Evolutionary conservation across 306 rosid species (phyloP).

Genomic region (Pterocarpus macrocarpus): DNA sequence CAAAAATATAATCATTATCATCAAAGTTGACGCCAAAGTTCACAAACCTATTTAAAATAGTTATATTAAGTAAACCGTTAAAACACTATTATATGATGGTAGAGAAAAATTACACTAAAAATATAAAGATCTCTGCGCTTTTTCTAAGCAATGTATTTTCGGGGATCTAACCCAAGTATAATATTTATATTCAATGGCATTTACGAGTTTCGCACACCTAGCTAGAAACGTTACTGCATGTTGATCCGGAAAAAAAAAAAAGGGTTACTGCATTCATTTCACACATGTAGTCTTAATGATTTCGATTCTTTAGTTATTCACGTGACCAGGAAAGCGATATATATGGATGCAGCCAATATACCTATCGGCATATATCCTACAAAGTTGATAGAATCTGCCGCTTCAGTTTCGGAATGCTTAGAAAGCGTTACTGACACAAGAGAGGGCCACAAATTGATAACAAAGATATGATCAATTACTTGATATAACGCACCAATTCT

Average conservation of each 20-base stretch:
- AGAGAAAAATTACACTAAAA: neutral
- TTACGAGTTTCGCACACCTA: neutral
- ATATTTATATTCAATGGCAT: conserved; percentile 7
- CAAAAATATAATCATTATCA: neutral
- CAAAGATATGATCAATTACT: neutral
- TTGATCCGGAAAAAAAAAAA: no score
- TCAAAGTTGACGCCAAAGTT: neutral
- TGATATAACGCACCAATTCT: neutral
- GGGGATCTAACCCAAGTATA: neutral
- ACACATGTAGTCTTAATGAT: neutral
- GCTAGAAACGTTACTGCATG: neutral
- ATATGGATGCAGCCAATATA: conserved; percentile 1
- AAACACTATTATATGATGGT: neutral
- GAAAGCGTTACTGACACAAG: neutral
- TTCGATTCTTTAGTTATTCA: conserved; percentile 35
- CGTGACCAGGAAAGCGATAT: conserved; percentile 34
- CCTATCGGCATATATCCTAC: neutral
- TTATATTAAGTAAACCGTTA: no score
- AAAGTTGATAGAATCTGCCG: conserved; percentile 27
- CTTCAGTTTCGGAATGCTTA: conserved; percentile 14
- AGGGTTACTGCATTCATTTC: no score
- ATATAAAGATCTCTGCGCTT: neutral
- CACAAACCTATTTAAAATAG: no score
- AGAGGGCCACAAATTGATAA: neutral
- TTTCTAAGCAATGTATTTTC: conserved; percentile 26